Evolutionary conservation across 2,329 filamentous ascomycete genomes (phyloP), one percentile per base, ranked within the genome.

Genomic region (Elsinoe perseae): DNA sequence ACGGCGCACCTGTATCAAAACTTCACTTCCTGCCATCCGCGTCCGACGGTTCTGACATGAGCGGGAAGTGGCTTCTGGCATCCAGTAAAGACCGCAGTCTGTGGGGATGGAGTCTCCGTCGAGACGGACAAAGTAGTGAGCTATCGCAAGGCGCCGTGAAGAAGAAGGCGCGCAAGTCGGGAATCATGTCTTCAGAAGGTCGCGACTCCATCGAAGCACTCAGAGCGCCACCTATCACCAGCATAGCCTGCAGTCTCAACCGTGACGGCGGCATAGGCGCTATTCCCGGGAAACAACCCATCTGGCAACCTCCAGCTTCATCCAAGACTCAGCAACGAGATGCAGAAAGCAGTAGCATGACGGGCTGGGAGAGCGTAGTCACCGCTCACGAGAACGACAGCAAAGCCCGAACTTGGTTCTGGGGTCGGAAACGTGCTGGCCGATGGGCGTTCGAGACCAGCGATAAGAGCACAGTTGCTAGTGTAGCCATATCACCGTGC

Each of bases 321-420:
- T 75, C 77, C 23, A 81, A 84, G 56, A 20, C 30, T 1, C 53
- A 56, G 18, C 80, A 83, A 52, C 73, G 79, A 8, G 85, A 90
- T 69, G 83, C 86, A 2, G 84, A 89, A 62, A 77, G 84, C 57
- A 87, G 84, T 64, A 80, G 83, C 48, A 84, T 83, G 75, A 95
- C 91, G 2, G 93, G 93, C 1, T 98, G 93, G 93, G 95, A 98
- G 70, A 96, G 92, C 66, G 84, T 98, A 5, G 82, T 98, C 1
- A 98, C 93, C 3, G 92, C 90, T 8, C 95, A 98, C 68, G 85
- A 85, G 65, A 83, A 86, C 53, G 92, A 97, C 66, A 80, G 84
- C 43, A 87, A 82, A 66, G 93, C 90, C 16, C 83, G 93, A 54
- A 97, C 93, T 1, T 98, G 93, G 93, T 96, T 96, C 72, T 97